phyloP scores from a whole-genome alignment of 495 filamentous ascomycete genomes.

The Apodospora peruviana region DNA sequence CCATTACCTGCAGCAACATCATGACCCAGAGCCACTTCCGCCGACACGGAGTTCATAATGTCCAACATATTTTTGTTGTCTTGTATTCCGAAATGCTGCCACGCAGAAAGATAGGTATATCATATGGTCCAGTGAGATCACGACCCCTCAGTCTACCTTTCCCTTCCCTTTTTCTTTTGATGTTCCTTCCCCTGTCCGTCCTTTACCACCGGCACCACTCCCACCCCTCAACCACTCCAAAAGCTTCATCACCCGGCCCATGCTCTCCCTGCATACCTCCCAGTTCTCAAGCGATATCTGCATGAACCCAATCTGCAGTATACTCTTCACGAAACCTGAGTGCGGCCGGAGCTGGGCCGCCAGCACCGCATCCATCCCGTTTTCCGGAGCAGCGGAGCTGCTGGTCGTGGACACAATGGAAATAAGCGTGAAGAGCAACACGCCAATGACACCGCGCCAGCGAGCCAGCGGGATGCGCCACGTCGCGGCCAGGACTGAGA shows the following conservation, averaged over 20 bases:
- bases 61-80: too few species aligned
- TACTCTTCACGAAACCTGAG: slow-evolving; percentile 17
- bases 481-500: slow-evolving; percentile 10
- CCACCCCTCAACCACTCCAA: slow-evolving; percentile 13
- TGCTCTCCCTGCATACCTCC: slow-evolving; percentile 11
- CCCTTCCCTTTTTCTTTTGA: too few species aligned
- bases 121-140: too few species aligned
- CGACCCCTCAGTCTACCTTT: too few species aligned
- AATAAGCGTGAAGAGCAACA: slow-evolving; percentile 13
- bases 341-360: background rate
- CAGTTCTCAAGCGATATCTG: slow-evolving; percentile 19
- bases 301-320: slow-evolving; percentile 15
- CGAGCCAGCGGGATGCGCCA: slow-evolving; percentile 17
- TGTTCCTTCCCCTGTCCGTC: background rate
- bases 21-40: too few species aligned
- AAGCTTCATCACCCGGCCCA: slow-evolving; percentile 6
- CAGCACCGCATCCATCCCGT: too few species aligned
- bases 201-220: background rate
- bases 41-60: too few species aligned
- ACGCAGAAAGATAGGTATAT: too few species aligned
- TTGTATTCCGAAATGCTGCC: too few species aligned
- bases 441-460: slow-evolving; percentile 15
- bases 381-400: background rate
- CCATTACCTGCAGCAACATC: too few species aligned
- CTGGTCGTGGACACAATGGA: slow-evolving; percentile 12